Conservation (phyloP, 1,284 basidiomycete species). For the Exsudoporus floridanus region DNA sequence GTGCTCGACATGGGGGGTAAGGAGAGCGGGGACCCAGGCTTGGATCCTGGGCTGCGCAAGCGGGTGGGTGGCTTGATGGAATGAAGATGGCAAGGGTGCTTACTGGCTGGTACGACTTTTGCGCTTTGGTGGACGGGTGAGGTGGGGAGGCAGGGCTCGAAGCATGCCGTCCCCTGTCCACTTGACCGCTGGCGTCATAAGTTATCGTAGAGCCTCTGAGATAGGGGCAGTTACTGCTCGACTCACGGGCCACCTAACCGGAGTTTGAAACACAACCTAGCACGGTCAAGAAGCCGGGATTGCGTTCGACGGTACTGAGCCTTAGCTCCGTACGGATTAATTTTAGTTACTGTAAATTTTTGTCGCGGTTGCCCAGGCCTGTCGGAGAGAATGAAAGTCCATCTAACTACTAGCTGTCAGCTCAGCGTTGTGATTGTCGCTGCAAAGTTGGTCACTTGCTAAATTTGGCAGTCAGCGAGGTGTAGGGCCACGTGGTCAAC, state of each 20-base stretch:
- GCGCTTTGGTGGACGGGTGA: slow-evolving; percentile 11
- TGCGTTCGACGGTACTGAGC: no score
- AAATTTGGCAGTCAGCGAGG: slow-evolving; percentile 9
- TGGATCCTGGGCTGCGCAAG: not conserved
- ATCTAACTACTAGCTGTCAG: not conserved
- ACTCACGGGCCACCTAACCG: no score
- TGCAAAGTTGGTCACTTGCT: not conserved
- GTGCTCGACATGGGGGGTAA: slow-evolving; percentile 13
- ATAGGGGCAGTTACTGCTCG: no score
- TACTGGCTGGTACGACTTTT: not conserved
- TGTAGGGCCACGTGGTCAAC: slow-evolving; percentile 19
- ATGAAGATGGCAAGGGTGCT: not conserved
- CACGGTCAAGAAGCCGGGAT: no score
- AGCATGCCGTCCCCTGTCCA: not conserved
- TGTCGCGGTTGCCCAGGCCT: not conserved
- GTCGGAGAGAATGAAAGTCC: not conserved
- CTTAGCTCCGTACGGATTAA: no score
- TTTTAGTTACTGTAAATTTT: no score
- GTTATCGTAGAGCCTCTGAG: not conserved
- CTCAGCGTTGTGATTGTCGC: not conserved
- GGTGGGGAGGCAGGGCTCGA: slow-evolving; percentile 14
- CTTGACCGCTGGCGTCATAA: slow-evolving; percentile 3
- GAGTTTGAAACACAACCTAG: no score
- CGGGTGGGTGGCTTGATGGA: not conserved
- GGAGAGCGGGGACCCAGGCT: slow-evolving; percentile 13